Base-by-base conservation (phyloP, 208 protist species). In the Wallacemonas sp. region DNA sequence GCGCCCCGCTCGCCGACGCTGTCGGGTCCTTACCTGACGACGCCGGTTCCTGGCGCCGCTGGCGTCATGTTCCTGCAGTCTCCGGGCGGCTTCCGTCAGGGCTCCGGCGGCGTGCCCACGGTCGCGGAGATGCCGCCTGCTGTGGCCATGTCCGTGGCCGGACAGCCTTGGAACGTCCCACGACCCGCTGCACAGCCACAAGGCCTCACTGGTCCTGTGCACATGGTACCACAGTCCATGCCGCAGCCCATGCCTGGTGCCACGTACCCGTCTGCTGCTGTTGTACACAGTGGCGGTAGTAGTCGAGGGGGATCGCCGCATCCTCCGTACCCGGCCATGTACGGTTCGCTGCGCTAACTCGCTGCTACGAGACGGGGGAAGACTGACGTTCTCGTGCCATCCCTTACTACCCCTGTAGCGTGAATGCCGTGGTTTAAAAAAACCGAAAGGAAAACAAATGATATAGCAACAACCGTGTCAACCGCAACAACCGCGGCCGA, bases 231-330 rank as follows among this genome's bases (percentile, higher is more conserved):
- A 18, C 44, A 48, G 44, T 18, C 48, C 11, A 55, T 26, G 8
- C 7, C 18, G 23, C 36, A 14, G 36, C 36, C 36, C 36, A 14
- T 41, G 48, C 48, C 48, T 16, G 25, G 7, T 3, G 23, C 10
- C 22, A 12, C 5, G 8, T 16, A 55, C 25, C 48, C 3, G 11
- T n/a, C 48, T 16, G 18, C 26, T 10, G 8, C 7, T 32, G n/a
- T 55, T 7, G 16, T 55, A 0, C 48, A 26, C 52, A 41, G 18
- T 29, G 31, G 39, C 20, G 52, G 31, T 3, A 41, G 52, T n/a
- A 59, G 52, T 18, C 52, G 52, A 7, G 52, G 32, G 3, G 52
- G 52, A 3, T 59, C 52, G 52, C 52, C 31, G 3, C 22, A 59
- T 23, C 26, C 31, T n/a, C 3, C 26, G 4, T 59, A 31, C n/a